Conservation (phyloP, 2,329 filamentous ascomycete genomes). For the Botrytis medusae region DNA sequence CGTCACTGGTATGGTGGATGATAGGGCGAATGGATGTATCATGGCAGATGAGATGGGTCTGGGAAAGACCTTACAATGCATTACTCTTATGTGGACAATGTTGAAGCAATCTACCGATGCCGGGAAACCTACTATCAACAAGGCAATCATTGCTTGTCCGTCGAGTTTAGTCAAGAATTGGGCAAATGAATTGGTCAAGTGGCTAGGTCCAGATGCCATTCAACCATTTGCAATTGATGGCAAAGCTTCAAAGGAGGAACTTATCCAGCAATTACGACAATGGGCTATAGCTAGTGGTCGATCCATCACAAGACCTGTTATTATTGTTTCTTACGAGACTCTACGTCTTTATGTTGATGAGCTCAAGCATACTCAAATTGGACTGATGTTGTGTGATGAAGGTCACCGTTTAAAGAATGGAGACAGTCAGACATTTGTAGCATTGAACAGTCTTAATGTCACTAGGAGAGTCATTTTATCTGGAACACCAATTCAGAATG, state of each 20-base stretch:
- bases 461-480: slow-evolving; percentile 90
- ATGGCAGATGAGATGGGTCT: slow-evolving; percentile 99
- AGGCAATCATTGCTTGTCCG: slow-evolving; percentile 94
- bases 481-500: slow-evolving; percentile 96
- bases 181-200: slow-evolving; percentile 96
- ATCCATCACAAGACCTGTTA: slow-evolving; percentile 64
- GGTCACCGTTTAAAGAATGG: slow-evolving; percentile 96
- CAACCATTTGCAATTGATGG: slow-evolving; percentile 95
- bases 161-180: slow-evolving; percentile 96
- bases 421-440: slow-evolving; percentile 91
- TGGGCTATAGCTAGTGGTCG: slow-evolving; percentile 94
- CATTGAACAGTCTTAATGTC: slow-evolving; percentile 87
- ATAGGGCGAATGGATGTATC: slow-evolving; percentile 93
- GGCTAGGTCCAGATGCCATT: slow-evolving; percentile 89
- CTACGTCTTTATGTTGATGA: slow-evolving; percentile 87
- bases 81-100: slow-evolving; percentile 93
- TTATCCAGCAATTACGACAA: slow-evolving; percentile 85
- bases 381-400: slow-evolving; percentile 91
- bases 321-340: slow-evolving; percentile 98
- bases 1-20: slow-evolving; percentile 92
- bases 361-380: slow-evolving; percentile 85
- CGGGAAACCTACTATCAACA: slow-evolving; percentile 91
- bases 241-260: slow-evolving; percentile 91
- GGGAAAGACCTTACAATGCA: slow-evolving; percentile 96
- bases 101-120: slow-evolving; percentile 94